Evolutionary conservation across 164 flowering plant genomes (phyloP).

Genomic region (Annona squamosa): DNA sequence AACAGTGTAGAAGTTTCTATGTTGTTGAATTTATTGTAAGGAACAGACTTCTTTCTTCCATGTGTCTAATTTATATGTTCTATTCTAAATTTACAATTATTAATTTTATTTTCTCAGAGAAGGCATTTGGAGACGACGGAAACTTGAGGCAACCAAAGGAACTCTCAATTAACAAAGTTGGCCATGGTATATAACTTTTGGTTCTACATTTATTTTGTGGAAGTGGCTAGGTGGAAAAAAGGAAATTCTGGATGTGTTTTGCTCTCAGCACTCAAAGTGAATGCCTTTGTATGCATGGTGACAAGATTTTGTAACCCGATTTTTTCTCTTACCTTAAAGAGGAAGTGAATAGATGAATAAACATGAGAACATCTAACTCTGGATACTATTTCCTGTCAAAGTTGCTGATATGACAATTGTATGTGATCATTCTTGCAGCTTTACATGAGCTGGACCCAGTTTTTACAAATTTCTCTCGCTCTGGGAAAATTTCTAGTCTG

Average conservation of each 20-base stretch:
- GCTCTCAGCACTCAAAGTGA: too few relatives aligned
- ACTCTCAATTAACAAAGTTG: conserved; percentile 96
- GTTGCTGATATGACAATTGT: not conserved
- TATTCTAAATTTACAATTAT: not conserved
- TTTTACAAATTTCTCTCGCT: conserved; percentile 54
- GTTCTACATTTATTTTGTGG: not conserved
- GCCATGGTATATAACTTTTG: conserved; percentile 61
- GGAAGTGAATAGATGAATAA: too few relatives aligned
- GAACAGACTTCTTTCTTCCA: not conserved
- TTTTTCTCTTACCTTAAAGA: too few relatives aligned
- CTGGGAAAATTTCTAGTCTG: conserved; percentile 55
- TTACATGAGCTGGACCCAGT: conserved; percentile 77
- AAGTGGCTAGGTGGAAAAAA: not conserved
- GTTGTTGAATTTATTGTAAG: not conserved
- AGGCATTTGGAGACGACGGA: conserved; percentile 85
- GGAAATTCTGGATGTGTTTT: too few relatives aligned
- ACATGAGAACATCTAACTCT: not conserved
- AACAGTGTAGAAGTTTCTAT: too few relatives aligned
- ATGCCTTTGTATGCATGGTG: too few relatives aligned
- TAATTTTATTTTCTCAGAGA: conserved; percentile 43
- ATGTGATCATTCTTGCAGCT: conserved; percentile 40
- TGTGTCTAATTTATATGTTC: not conserved
- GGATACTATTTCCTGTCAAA: not conserved
- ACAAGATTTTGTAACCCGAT: too few relatives aligned
- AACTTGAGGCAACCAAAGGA: conserved; percentile 80